Evolutionary conservation across 2,329 filamentous ascomycete genomes (phyloP).

Genomic region (Fusarium stilboides): DNA sequence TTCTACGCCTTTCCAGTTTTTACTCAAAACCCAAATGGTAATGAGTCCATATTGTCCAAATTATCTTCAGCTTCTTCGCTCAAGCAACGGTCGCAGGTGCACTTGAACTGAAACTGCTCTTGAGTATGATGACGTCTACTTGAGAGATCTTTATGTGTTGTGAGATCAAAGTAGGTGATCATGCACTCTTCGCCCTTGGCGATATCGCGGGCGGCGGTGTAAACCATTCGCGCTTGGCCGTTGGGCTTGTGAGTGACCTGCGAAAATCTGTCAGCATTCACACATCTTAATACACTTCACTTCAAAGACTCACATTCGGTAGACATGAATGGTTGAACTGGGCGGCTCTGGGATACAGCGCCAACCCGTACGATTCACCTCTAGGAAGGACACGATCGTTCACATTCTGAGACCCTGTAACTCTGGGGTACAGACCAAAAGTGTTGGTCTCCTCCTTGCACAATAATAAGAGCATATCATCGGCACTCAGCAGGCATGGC

Average conservation of each 20-base stretch:
- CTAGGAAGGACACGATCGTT: slow-evolving; percentile 23
- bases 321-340: slow-evolving; percentile 52
- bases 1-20: not conserved
- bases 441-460: slow-evolving; percentile 53
- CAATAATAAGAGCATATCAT: slow-evolving; percentile 45
- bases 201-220: slow-evolving; percentile 47
- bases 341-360: slow-evolving; percentile 49
- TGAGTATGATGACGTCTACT: slow-evolving; percentile 38
- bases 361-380: slow-evolving; percentile 49
- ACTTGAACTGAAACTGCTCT: slow-evolving; percentile 48
- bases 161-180: slow-evolving; percentile 51
- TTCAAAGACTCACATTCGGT: slow-evolving; percentile 46
- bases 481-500: slow-evolving; percentile 23
- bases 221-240: slow-evolving; percentile 46
- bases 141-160: slow-evolving; percentile 23
- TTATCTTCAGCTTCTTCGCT: slow-evolving; percentile 46
- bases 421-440: slow-evolving; percentile 47
- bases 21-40: slow-evolving; percentile 37
- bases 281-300: accelerated
- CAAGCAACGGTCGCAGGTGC: slow-evolving; percentile 47
- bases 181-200: slow-evolving; percentile 45
- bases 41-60: slow-evolving; percentile 38
- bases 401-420: slow-evolving; percentile 43
- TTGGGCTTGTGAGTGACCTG: slow-evolving; percentile 50
- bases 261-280: not conserved